Evolutionary conservation across 1,139 yeast genomes (phyloP), one percentile per base, ranked within the genome.

Genomic region (Saccharomycopsis hybrid): DNA sequence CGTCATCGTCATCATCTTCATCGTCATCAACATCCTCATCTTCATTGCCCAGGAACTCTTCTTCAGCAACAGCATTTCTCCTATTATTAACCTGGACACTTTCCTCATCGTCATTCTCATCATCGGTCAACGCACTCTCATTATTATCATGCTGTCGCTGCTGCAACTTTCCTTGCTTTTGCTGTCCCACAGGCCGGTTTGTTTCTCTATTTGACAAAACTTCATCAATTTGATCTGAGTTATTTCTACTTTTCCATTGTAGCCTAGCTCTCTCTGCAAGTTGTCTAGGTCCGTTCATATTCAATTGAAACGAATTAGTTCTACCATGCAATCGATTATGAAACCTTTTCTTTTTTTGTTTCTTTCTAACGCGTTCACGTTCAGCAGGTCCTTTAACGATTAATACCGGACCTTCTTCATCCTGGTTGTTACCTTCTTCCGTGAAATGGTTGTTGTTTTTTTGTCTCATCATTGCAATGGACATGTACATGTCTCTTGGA

Each of bases 401-500:
- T 46, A 90, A 68, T 0, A 94, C 89, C 8, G 95, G 96, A 2
- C 90, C 96, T 37, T 81, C 82, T 33, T 80, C 82, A 41, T 69
- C 71, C 29, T 57, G 56, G 13, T 41, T 35, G 13, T 31, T 29
- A 29, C 29, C 31, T 4, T 39, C 48, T 5, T 47, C 45, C 33
- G 31, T 24, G 24, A 33, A 11, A 31, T 43, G 41, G 9, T 37
- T 29, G 18, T 51, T 44, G 35, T 51, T 51, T 47, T 72, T 71
- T 49, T 74, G 72, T 59, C 82, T 83, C 66, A 88, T 70, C 82
- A 87, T 80, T 47, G 87, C 82, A 57, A 88, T 84, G 1, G 96
- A 87, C 67, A 84, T 74, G 61, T 73, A 83, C 82, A 89, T 83
- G 61, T 89, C 96, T 47, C 85, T 79, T 1, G 96, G 96, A 35